These are phyloP conservation scores for Hibiscus tridactylites DNA, from an alignment of 345 rosid species.

Conservation along the genomic window DNA sequence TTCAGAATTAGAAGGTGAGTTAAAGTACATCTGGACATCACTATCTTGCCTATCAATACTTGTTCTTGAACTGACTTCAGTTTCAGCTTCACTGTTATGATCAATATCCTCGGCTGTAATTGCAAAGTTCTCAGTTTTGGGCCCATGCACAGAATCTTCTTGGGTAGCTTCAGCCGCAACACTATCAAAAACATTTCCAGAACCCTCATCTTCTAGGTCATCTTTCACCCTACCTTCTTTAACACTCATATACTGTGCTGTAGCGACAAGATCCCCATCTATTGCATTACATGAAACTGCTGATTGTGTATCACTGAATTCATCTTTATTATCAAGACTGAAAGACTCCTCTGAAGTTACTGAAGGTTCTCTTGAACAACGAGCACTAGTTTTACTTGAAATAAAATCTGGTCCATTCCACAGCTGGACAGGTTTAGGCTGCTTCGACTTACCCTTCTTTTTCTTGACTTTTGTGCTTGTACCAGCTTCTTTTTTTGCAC, in stretches of 20 bases:
- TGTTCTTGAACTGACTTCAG: conserved; percentile 51
- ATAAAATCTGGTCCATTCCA: conserved; percentile 44
- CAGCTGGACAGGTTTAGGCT: conserved; percentile 44
- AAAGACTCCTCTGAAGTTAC: conserved; percentile 50
- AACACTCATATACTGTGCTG: conserved; percentile 59
- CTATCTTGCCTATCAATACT: conserved; percentile 36
- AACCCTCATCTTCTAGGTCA: conserved; percentile 27
- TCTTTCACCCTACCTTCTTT: conserved; percentile 27
- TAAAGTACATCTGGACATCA: conserved; percentile 25
- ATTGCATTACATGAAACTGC: conserved; percentile 28
- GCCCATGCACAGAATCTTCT: conserved; percentile 44
- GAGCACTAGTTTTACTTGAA: conserved; percentile 29
- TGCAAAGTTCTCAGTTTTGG: conserved; percentile 81
- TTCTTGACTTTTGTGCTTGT: conserved; percentile 41
- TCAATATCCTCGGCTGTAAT: conserved; percentile 79
- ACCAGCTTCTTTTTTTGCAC: conserved; percentile 42
- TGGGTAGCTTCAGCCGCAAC: conserved; percentile 30
- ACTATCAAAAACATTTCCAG: conserved; percentile 22
- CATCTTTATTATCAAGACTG: conserved; percentile 24
- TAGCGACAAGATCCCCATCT: conserved; percentile 49
- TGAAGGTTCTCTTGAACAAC: conserved; percentile 42
- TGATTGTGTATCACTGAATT: conserved; percentile 28
- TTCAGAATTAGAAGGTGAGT: conserved; percentile 29
- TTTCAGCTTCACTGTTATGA: conserved; percentile 29
- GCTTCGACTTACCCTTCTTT: conserved; percentile 57